A percentile compares a stretch with the other conserved stretches of the same genome.
These are phyloP conservation scores for Termitomyces titanicus DNA, from an alignment of 768 basidiomycete species.

Conservation along the genomic window DNA sequence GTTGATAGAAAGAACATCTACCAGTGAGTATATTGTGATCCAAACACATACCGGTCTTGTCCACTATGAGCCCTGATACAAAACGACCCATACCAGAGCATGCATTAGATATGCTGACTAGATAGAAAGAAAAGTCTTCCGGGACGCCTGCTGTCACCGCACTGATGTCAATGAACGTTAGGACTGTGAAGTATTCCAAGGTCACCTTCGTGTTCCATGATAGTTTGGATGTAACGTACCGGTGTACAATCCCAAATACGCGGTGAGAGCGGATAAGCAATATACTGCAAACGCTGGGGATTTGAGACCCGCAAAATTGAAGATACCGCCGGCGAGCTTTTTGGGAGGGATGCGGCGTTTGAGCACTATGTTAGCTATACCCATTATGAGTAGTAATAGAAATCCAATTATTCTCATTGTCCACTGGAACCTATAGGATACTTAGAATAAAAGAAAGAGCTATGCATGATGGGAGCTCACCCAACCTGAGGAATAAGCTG, in stretches of 20 bases:
- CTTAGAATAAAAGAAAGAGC: not conserved
- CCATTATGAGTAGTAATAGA: constrained; percentile 45
- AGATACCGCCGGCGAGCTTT: constrained; percentile 47
- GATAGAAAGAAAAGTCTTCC: constrained; percentile 49
- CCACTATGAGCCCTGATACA: constrained; percentile 42
- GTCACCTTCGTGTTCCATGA: not conserved
- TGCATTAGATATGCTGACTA: constrained; percentile 61
- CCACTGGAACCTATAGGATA: constrained; percentile 54
- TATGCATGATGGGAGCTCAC: constrained; percentile 28
- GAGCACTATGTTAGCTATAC: constrained; percentile 42
- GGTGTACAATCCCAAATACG: constrained; percentile 63
- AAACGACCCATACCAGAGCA: constrained; percentile 54
- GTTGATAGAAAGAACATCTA: not conserved
- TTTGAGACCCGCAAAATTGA: constrained; percentile 45
- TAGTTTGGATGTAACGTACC: constrained; percentile 27
- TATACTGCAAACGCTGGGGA: constrained; percentile 48
- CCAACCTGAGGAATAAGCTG: constrained; percentile 51
- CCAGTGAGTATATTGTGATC: not conserved
- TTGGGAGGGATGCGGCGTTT: constrained; percentile 51
- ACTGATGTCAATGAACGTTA: constrained; percentile 58
- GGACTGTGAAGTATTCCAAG: constrained; percentile 26
- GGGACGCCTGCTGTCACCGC: constrained; percentile 43
- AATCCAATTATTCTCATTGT: constrained; percentile 65
- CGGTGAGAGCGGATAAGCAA: constrained; percentile 39
- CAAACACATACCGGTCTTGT: constrained; percentile 38